A percentile compares a stretch with the other conserved stretches of the same genome.
Conservation (phyloP, 2,329 filamentous ascomycete species). For the Purpureocillium lavendulum region DNA sequence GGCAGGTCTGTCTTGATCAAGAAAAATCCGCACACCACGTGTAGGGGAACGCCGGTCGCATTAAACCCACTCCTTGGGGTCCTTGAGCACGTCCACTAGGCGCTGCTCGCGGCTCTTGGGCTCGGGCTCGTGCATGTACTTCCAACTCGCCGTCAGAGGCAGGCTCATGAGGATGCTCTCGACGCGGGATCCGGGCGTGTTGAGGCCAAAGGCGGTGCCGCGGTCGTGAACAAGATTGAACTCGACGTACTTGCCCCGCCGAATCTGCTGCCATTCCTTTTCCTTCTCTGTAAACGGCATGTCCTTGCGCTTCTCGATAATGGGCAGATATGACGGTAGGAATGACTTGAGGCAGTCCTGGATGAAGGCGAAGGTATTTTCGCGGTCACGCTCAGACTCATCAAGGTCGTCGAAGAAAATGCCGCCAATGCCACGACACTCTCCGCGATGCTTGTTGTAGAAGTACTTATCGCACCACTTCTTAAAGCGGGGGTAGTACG, state of each 20-base stretch:
- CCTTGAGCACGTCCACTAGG: conserved; percentile 62
- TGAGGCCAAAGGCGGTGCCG: conserved; percentile 87
- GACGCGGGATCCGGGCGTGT: conserved; percentile 82
- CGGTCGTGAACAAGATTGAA: conserved; percentile 97
- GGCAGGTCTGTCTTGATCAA: too few relatives aligned
- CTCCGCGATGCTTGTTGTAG: conserved; percentile 80
- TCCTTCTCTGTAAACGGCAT: conserved; percentile 81
- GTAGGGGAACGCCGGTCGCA: not conserved
- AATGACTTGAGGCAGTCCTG: conserved; percentile 82
- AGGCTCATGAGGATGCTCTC: conserved; percentile 98
- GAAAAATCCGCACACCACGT: too few relatives aligned
- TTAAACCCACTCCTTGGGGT: conserved; percentile 60
- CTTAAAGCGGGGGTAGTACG: conserved; percentile 92
- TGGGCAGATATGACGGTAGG: conserved; percentile 83
- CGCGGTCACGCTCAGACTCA: conserved; percentile 73
- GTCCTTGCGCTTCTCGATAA: conserved; percentile 80
- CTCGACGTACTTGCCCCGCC: conserved; percentile 92
- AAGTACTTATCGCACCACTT: conserved; percentile 99
- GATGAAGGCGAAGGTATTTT: conserved; percentile 83
- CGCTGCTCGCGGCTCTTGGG: conserved; percentile 70
- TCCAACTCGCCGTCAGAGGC: conserved; percentile 86
- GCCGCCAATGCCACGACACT: conserved; percentile 81
- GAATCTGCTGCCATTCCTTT: conserved; percentile 94
- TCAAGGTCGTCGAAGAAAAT: conserved; percentile 99
- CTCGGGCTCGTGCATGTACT: conserved; percentile 86